A percentile compares a stretch with the other conserved stretches of the same genome.
Conservation (phyloP, 805 yeast species). For the Pichia paraexigua region DNA sequence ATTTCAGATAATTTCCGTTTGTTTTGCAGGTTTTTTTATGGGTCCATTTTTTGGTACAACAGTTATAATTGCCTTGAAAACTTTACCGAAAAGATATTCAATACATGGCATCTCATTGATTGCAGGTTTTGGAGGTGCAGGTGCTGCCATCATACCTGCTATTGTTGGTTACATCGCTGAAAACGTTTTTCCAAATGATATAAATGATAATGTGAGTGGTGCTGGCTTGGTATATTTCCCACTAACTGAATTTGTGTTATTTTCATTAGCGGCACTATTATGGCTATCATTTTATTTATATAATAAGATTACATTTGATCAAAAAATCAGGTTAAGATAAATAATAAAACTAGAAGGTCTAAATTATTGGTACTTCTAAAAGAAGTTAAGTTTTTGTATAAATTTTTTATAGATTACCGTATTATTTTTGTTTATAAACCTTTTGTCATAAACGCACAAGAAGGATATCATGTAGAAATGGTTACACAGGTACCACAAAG, state of each 20-base stretch:
- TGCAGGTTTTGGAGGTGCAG: slow-evolving; percentile 76
- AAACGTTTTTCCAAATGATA: slow-evolving; percentile 13
- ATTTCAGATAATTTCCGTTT: slow-evolving; percentile 30
- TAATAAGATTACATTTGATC: slow-evolving; percentile 13
- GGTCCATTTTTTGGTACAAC: slow-evolving; percentile 64
- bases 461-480: not conserved
- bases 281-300: slow-evolving; percentile 24
- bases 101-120: slow-evolving; percentile 66
- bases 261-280: slow-evolving; percentile 17
- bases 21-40: slow-evolving; percentile 38
- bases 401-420: no score
- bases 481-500: not conserved
- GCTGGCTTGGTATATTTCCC: slow-evolving; percentile 29
- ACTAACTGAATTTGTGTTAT: slow-evolving; percentile 14
- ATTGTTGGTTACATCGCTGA: slow-evolving; percentile 44
- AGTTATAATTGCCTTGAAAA: slow-evolving; percentile 52
- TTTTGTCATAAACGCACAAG: no score
- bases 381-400: no score
- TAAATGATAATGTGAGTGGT: slow-evolving; percentile 17
- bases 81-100: slow-evolving; percentile 52
- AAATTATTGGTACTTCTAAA: not conserved
- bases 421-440: no score
- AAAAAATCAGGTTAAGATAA: slow-evolving; percentile 12
- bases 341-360: not conserved
- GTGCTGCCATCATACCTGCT: slow-evolving; percentile 71